These are phyloP conservation scores for Carex littledalei DNA, from an alignment of 176 grass and related monocot genomes.

Conservation along the genomic window DNA sequence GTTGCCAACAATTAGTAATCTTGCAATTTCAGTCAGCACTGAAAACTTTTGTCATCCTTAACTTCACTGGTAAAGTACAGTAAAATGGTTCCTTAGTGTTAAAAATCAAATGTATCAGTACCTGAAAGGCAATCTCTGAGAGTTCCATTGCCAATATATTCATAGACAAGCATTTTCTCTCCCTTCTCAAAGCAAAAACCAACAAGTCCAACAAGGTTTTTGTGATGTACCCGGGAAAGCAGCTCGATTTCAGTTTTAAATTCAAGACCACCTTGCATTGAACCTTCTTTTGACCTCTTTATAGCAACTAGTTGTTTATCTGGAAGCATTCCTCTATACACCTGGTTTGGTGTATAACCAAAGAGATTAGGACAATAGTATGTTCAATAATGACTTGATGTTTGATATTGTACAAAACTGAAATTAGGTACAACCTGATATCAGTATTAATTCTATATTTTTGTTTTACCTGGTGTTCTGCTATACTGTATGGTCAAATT, in stretches of 20 bases:
- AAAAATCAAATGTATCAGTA: constrained; percentile 25
- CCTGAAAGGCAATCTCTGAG: constrained; percentile 66
- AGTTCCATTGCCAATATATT: constrained; percentile 66
- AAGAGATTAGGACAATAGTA: neutral
- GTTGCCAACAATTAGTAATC: neutral
- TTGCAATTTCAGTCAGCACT: no score
- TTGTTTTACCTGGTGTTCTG: neutral
- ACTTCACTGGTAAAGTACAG: neutral
- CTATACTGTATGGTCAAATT: neutral
- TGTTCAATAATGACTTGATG: neutral
- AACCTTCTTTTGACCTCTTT: constrained; percentile 78
- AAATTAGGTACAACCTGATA: neutral
- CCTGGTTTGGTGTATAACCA: constrained; percentile 30
- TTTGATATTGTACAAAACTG: neutral
- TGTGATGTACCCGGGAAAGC: constrained; percentile 85
- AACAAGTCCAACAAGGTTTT: constrained; percentile 71
- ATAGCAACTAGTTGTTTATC: constrained; percentile 63
- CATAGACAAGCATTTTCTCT: constrained; percentile 79
- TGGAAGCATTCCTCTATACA: constrained; percentile 69
- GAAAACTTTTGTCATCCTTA: no score
- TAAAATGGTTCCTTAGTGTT: neutral
- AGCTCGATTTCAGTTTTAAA: constrained; percentile 97
- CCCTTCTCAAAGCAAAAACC: constrained; percentile 92
- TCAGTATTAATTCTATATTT: neutral
- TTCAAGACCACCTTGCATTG: constrained; percentile 72